Conservation (phyloP, 2,329 filamentous ascomycete genomes). For the Colletotrichum orbiculare region DNA sequence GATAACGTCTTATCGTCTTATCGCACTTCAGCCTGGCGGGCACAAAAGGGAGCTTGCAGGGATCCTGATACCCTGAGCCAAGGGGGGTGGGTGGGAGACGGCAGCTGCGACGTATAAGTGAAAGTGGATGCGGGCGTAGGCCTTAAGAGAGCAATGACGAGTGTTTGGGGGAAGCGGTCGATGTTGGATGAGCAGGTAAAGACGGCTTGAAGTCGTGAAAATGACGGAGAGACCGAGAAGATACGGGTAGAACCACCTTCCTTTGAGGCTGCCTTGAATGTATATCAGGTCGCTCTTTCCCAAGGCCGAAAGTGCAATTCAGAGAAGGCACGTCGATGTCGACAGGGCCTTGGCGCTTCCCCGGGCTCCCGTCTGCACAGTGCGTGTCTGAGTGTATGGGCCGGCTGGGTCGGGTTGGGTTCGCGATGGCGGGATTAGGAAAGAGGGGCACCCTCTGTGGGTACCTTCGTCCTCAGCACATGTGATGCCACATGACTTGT, state of each 20-base stretch:
- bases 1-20: constrained; percentile 42
- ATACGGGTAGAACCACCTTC: no score
- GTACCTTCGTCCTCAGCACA: constrained; percentile 1
- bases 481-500: constrained; percentile 15
- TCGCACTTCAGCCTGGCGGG: constrained; percentile 20
- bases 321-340: constrained; percentile 3
- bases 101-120: constrained; percentile 11
- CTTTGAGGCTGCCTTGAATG: no score
- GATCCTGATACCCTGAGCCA: constrained; percentile 8
- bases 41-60: constrained; percentile 21
- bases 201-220: no score
- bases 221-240: no score
- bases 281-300: not conserved
- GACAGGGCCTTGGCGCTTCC: constrained; percentile 8
- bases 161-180: no score
- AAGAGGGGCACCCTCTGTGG: constrained; percentile 29
- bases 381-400: constrained; percentile 26
- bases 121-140: no score
- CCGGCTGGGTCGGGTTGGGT: constrained; percentile 21
- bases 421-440: constrained; percentile 32
- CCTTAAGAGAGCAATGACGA: not conserved
- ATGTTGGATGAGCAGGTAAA: no score
- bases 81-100: constrained; percentile 2
- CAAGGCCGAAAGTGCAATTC: constrained; percentile 15
- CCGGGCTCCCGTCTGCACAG: constrained; percentile 22